These are phyloP conservation scores for Pyricularia sp. DNA, from an alignment of 2,329 filamentous ascomycete species.

Conservation along the genomic window DNA sequence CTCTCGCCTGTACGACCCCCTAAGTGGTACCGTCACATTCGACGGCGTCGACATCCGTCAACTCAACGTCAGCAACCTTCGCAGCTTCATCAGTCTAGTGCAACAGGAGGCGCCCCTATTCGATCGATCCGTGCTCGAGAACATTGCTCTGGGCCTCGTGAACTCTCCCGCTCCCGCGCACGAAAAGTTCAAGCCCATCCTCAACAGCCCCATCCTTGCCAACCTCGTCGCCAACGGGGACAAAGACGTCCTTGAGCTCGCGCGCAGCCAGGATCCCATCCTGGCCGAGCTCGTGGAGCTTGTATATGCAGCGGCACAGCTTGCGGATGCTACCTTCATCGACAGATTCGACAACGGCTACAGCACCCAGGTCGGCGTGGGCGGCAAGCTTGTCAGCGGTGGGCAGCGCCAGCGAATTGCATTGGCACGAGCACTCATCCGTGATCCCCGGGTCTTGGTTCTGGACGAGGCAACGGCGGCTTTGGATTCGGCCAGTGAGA, in stretches of 20 bases:
- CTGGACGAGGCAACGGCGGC: conserved; percentile 42
- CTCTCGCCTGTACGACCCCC: conserved; percentile 32
- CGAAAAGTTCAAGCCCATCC: conserved; percentile 19
- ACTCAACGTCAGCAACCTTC: conserved; percentile 21
- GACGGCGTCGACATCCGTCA: conserved; percentile 22
- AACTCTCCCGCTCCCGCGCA: conserved; percentile 20
- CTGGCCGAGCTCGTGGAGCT: conserved; percentile 30
- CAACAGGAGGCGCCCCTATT: conserved; percentile 21
- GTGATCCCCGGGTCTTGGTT: conserved; percentile 3
- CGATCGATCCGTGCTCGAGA: conserved; percentile 25
- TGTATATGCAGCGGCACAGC: conserved; percentile 31
- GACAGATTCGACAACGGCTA: conserved; percentile 39
- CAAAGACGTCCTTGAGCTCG: conserved; percentile 3
- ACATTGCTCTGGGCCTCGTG: conserved; percentile 28
- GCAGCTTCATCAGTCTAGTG: conserved; percentile 19
- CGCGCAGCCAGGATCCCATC: conserved; percentile 1
- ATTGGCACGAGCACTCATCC: conserved; percentile 3
- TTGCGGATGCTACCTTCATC: conserved; percentile 47
- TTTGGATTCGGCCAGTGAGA: conserved; percentile 45
- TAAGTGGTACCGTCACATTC: conserved; percentile 22
- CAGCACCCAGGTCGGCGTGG: conserved; percentile 37
- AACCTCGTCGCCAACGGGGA: conserved; percentile 24
- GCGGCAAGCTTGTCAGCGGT: conserved; percentile 41
- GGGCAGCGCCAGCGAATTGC: conserved; percentile 49
- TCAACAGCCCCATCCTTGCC: conserved; percentile 29